These are phyloP conservation scores for Boletus tylopilopsis DNA, from an alignment of 768 basidiomycete species.

Conservation along the genomic window DNA sequence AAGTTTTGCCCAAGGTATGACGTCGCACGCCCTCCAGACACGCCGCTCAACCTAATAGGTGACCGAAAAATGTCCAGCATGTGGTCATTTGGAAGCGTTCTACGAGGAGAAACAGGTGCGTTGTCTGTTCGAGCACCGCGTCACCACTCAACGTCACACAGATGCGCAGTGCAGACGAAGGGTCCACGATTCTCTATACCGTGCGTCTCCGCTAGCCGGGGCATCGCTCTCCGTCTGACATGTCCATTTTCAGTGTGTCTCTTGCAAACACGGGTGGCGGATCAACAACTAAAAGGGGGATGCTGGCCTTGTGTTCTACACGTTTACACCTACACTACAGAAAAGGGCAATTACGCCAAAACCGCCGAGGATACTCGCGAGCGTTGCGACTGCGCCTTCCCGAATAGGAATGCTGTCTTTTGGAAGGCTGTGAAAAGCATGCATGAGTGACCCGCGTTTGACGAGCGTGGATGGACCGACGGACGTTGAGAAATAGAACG, in stretches of 20 bases:
- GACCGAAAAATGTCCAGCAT: conserved; percentile 85
- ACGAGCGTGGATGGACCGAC: conserved; percentile 24
- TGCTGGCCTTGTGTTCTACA: conserved; percentile 21
- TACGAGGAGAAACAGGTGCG: conserved; percentile 86
- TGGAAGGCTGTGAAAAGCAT: conserved; percentile 55
- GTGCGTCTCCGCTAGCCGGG: conserved; percentile 44
- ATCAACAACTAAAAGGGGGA: conserved; percentile 58
- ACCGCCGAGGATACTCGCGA: conserved; percentile 78
- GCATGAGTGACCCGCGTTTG: conserved; percentile 6
- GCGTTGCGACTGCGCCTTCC: conserved; percentile 65
- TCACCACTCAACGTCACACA: conserved; percentile 26
- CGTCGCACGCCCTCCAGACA: conserved; percentile 30
- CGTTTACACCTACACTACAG: conserved; percentile 31
- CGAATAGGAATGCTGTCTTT: conserved; percentile 62
- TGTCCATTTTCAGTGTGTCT: conserved; percentile 51
- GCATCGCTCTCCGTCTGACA: conserved; percentile 3
- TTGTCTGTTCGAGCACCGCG: not conserved
- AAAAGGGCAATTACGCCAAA: conserved; percentile 90
- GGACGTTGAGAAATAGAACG: conserved; percentile 89
- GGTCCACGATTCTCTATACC: conserved; percentile 92
- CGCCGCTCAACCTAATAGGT: no score
- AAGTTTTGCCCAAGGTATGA: conserved; percentile 63
- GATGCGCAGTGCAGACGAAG: conserved; percentile 91
- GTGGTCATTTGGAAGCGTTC: conserved; percentile 80
- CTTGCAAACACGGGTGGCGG: conserved; percentile 79